Base-by-base conservation (phyloP, 148 eudicot genomes). In the Heliamphora exappendiculata region DNA sequence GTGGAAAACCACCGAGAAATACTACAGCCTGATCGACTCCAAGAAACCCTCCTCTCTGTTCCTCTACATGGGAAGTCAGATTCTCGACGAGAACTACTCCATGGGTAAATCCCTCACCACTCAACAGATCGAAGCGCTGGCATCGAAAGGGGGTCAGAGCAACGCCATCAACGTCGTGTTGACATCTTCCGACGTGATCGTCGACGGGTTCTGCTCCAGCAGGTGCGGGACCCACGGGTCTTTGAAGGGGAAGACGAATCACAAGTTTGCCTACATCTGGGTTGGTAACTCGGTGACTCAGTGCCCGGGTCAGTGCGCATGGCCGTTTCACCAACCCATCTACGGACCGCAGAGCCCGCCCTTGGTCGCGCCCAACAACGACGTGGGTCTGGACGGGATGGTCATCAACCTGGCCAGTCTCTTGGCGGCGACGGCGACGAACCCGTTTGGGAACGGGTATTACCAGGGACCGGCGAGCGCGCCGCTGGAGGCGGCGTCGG, bases 391-490 rank as follows among this genome's bases (percentile, higher is more conserved):
- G 28, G 87, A 82, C 33, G 87, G 87, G 0, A 70, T 85, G 78
- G 82, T 80, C 1, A 85, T 85, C 7, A 85, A 85, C 78, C 34
- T 82, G 70, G 88, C 80, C 1, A 53, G 60, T 39, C 45, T 85
- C 22, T 3, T 85, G 13, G 83, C 83, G 0, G 85, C 73, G 26
- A 78, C 83, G 0, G 79, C 66, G 0, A 82, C 85, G 0, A 82
- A 85, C 82, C 88, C 88, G 8, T 85, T 42, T 36, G 88, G 88
- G 36, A 72, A 78, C 37, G 88, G 88, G 31, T 78, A 59, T 62
- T 85, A 71, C 70, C 84, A 85, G 44, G 88, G 88, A 19, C 78
- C 82, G 1, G 79, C 81, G 1, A 76, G 57, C 7, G 88, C 84
- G 1, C 85, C 82, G 0, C 76, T 80, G 0, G 85, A 85, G 73